Evolutionary conservation across 2,329 filamentous ascomycete genomes (phyloP).

Genomic region (Rhinocladiella mackenziei): DNA sequence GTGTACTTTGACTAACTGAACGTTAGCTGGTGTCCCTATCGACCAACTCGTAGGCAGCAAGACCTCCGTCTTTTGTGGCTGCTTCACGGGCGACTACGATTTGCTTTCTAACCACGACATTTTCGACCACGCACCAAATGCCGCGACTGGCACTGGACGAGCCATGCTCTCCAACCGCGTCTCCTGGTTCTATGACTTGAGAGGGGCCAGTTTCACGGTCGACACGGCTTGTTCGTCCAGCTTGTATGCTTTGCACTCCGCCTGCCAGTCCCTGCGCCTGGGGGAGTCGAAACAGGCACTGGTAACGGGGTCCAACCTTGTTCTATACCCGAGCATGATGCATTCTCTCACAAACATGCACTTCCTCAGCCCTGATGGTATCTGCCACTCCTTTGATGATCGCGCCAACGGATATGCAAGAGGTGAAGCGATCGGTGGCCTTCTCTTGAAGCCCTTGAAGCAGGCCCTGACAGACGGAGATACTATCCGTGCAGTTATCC

Average conservation of each 20-base stretch:
- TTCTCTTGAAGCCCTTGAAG: conserved; percentile 36
- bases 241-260: conserved; percentile 53
- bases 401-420: conserved; percentile 29
- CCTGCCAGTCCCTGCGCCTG: conserved; percentile 50
- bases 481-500: conserved; percentile 36
- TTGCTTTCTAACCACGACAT: not conserved
- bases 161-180: conserved; percentile 30
- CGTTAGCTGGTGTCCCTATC: not conserved
- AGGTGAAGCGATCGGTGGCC: conserved; percentile 36
- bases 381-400: not conserved
- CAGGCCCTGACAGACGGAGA: conserved; percentile 37
- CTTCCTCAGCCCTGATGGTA: too few species aligned
- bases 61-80: not conserved
- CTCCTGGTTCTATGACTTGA: conserved; percentile 36
- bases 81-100: not conserved
- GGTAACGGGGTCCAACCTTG: too few species aligned
- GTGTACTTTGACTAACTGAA: not conserved
- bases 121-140: not conserved
- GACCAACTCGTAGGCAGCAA: not conserved
- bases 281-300: too few species aligned
- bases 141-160: not conserved
- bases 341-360: too few species aligned
- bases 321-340: too few species aligned
- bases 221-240: conserved; percentile 59
- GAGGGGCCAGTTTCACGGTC: conserved; percentile 43